Percentiles rank a stretch among this genome's conserved stretches.
Conservation (phyloP, 1,284 basidiomycete species). For the Fomitopsis palustris region DNA sequence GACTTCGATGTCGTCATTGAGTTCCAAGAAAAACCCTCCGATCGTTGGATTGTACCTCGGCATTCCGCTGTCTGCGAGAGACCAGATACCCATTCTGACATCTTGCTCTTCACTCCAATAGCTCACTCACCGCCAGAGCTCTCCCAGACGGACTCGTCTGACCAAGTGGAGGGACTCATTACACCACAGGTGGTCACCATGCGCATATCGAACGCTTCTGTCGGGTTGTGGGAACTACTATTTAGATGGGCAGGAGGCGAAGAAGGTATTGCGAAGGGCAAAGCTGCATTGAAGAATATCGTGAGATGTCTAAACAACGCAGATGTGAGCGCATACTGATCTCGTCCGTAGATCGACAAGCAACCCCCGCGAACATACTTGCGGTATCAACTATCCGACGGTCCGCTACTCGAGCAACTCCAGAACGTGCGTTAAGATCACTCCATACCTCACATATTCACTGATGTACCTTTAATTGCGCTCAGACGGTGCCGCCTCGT, state of each 20-base stretch:
- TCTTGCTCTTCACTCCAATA: constrained; percentile 14
- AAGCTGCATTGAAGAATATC: constrained; percentile 36
- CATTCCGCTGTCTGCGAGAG: constrained; percentile 47
- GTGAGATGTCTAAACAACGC: constrained; percentile 26
- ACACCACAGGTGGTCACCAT: constrained; percentile 41
- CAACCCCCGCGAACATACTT: constrained; percentile 47
- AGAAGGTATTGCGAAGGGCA: constrained; percentile 41
- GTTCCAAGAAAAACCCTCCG: constrained; percentile 56
- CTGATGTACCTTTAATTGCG: neutral
- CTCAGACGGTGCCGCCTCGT: constrained; percentile 42
- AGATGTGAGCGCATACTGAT: constrained; percentile 2
- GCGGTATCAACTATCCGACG: constrained; percentile 52
- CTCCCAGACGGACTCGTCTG: constrained; percentile 13
- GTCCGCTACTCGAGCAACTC: constrained; percentile 53
- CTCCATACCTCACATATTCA: neutral
- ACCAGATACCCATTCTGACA: constrained; percentile 16
- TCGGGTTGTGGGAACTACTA: constrained; percentile 50
- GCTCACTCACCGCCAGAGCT: constrained; percentile 5
- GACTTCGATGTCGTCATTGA: constrained; percentile 68
- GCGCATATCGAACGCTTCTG: constrained; percentile 41
- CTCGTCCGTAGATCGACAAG: constrained; percentile 26
- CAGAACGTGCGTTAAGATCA: constrained; percentile 40
- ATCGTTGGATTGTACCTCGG: constrained; percentile 65
- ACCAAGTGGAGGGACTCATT: neutral
- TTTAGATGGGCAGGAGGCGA: constrained; percentile 54